A percentile compares a stretch with the other conserved stretches of the same genome.
These are phyloP conservation scores for Carex pumila DNA, from an alignment of 176 grass and related monocot genomes.

Conservation along the genomic window DNA sequence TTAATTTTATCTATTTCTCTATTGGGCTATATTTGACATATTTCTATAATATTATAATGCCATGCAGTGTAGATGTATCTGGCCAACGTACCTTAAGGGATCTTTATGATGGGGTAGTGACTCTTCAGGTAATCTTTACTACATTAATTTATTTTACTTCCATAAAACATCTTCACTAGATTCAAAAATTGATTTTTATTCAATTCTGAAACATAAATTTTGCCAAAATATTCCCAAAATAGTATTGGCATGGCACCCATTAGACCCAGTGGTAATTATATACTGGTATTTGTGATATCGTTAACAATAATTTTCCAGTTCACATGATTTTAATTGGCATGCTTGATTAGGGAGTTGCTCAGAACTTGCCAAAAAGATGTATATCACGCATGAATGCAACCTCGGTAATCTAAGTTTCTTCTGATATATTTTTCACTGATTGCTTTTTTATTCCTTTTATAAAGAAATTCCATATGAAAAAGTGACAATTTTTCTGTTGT, in stretches of 20 bases:
- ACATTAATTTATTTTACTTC: neutral
- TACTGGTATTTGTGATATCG: neutral
- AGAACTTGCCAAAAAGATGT: conserved; percentile 21
- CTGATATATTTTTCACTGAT: conserved; percentile 4
- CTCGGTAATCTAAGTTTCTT: conserved; percentile 10
- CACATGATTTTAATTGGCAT: neutral
- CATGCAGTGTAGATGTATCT: conserved; percentile 11
- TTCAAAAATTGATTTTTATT: neutral
- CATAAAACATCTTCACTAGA: neutral
- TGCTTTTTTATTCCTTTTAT: neutral
- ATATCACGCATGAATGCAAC: conserved; percentile 15
- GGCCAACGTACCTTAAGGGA: neutral
- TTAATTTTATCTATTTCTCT: neutral
- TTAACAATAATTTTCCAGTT: neutral
- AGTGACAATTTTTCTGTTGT: neutral
- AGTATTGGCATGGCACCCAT: neutral
- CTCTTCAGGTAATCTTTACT: conserved; percentile 17
- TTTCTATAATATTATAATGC: neutral
- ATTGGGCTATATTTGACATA: neutral
- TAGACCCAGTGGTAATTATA: neutral
- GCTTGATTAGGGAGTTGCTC: conserved; percentile 20
- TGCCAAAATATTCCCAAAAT: neutral
- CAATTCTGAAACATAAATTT: neutral
- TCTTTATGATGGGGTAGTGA: conserved; percentile 13
- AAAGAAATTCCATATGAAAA: neutral